Percentiles rank a stretch among this genome's conserved stretches.
Evolutionary conservation across 176 grass and related monocot genomes (phyloP).

Genomic region (Oryza glaberrima): DNA sequence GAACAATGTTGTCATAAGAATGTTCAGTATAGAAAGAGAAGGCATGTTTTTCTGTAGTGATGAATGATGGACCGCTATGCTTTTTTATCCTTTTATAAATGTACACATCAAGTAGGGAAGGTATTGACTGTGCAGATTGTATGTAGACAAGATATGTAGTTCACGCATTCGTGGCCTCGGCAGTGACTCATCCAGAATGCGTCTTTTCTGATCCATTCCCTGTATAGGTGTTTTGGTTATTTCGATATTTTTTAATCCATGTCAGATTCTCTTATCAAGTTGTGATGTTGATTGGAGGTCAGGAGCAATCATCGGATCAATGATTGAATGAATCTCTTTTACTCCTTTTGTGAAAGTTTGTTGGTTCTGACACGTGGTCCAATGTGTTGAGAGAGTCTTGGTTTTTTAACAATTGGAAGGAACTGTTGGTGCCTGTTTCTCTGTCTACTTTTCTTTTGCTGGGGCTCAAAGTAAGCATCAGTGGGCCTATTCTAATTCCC

Average conservation of each 20-base stretch:
- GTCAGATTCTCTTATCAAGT: conserved; percentile 73
- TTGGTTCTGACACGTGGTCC: conserved; percentile 43
- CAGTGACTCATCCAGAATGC: conserved; percentile 26
- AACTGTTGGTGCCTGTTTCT: conserved; percentile 53
- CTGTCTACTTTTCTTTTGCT: conserved; percentile 59
- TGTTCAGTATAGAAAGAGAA: conserved; percentile 9
- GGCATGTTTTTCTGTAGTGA: conserved; percentile 20
- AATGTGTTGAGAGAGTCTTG: conserved; percentile 41
- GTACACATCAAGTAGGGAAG: conserved; percentile 26
- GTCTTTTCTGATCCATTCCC: conserved; percentile 48
- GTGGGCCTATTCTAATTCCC: conserved; percentile 60
- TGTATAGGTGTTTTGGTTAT: conserved; percentile 43
- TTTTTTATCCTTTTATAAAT: conserved; percentile 27
- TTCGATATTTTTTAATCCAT: conserved; percentile 60
- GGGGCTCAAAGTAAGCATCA: conserved; percentile 57
- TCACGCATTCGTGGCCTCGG: conserved; percentile 17
- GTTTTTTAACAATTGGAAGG: conserved; percentile 36
- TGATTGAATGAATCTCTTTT: conserved; percentile 84
- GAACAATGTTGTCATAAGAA: conserved; percentile 21
- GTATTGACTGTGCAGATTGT: conserved; percentile 33
- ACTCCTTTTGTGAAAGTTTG: conserved; percentile 47
- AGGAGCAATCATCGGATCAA: conserved; percentile 70
- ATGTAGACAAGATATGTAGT: conserved; percentile 25
- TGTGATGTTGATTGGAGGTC: conserved; percentile 45
- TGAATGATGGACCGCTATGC: not conserved